Evolutionary conservation across 208 protist genomes (phyloP).

Genomic region (Trypanosoma platydactyli): DNA sequence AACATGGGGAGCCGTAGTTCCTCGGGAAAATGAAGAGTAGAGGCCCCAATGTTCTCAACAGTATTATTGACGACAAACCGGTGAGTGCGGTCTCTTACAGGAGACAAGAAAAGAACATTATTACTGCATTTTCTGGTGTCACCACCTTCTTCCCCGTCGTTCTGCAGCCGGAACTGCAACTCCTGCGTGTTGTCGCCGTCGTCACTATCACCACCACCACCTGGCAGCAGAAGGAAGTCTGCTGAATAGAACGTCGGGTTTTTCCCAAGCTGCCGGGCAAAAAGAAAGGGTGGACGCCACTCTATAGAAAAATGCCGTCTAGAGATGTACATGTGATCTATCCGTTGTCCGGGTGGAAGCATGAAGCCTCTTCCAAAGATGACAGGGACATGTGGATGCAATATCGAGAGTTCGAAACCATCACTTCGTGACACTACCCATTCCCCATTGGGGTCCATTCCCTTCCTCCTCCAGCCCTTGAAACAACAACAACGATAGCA

Average conservation of each 20-base stretch:
- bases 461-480: neutral
- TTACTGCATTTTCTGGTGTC: neutral
- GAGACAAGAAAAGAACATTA: constrained; percentile 6
- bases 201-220: neutral
- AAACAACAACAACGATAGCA: too few species aligned
- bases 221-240: constrained; percentile 29
- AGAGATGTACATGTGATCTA: constrained; percentile 62
- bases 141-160: neutral
- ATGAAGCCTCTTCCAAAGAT: constrained; percentile 44
- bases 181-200: too few species aligned
- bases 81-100: neutral
- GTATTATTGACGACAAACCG: constrained; percentile 8
- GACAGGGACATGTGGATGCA: constrained; percentile 37
- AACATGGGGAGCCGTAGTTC: constrained; percentile 55
- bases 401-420: constrained; percentile 38
- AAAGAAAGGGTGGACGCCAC: constrained; percentile 41
- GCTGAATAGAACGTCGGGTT: constrained; percentile 68
- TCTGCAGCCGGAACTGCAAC: constrained; percentile 13
- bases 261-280: constrained; percentile 44
- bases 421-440: constrained; percentile 74
- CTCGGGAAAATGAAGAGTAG: constrained; percentile 66
- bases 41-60: constrained; percentile 20
- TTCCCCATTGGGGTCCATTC: constrained; percentile 22
- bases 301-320: constrained; percentile 56
- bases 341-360: constrained; percentile 48